phyloP scores from a whole-genome alignment of 768 basidiomycete species.

The Lentinula sp. region DNA sequence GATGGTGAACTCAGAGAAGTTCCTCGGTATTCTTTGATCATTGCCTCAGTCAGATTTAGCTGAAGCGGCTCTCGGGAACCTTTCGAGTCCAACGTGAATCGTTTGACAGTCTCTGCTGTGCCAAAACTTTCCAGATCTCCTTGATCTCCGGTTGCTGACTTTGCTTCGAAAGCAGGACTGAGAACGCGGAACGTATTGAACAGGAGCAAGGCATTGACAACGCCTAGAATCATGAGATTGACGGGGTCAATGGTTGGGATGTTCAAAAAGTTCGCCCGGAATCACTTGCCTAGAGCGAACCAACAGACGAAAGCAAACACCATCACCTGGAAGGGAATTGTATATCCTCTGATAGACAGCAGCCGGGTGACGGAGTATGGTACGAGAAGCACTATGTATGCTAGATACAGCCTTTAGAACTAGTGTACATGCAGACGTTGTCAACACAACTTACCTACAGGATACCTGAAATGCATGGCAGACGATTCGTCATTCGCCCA shows the following conservation, averaged over 20 bases:
- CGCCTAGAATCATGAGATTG: conserved; percentile 29
- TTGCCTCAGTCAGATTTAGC: not conserved
- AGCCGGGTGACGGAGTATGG: conserved; percentile 52
- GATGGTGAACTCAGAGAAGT: not conserved
- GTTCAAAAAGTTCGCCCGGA: not conserved
- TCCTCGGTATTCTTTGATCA: conserved; percentile 8
- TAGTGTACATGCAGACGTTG: not conserved
- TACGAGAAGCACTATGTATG: conserved; percentile 51
- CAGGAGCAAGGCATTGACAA: conserved; percentile 60
- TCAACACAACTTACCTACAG: conserved; percentile 38
- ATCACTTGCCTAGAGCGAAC: conserved; percentile 46
- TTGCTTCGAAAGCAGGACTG: conserved; percentile 40
- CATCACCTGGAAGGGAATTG: conserved; percentile 37
- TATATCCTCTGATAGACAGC: conserved; percentile 39
- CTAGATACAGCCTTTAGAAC: conserved; percentile 23
- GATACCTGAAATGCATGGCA: conserved; percentile 37
- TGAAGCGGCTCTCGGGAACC: not conserved
- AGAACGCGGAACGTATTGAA: conserved; percentile 65
- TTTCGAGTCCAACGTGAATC: not conserved
- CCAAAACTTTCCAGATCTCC: conserved; percentile 25
- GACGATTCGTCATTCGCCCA: not conserved
- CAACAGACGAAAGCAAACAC: conserved; percentile 47
- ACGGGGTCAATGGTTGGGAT: not conserved
- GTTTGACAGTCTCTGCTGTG: conserved; percentile 11
- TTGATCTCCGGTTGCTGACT: conserved; percentile 14